Evolutionary conservation across 2,329 filamentous ascomycete genomes (phyloP).

Genomic region (Sporothrix luriei): DNA sequence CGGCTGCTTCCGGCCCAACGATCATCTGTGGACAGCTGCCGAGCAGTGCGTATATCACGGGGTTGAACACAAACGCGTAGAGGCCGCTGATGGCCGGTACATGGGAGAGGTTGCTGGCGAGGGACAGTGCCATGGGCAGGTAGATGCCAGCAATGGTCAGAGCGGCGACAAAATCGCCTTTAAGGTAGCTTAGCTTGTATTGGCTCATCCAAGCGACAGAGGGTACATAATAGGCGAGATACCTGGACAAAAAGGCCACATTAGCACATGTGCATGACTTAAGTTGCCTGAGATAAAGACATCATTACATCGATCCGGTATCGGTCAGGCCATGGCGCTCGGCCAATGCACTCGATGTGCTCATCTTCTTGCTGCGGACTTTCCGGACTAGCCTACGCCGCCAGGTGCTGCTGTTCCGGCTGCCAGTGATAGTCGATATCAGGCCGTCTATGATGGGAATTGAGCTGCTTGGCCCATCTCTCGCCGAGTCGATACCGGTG

Average conservation of each 20-base stretch:
- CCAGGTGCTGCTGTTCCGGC: slow-evolving; percentile 48
- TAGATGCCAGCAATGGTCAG: slow-evolving; percentile 99
- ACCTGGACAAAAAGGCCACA: slow-evolving; percentile 54
- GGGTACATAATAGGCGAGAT: slow-evolving; percentile 90
- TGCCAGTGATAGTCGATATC: slow-evolving; percentile 45
- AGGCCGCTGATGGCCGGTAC: slow-evolving; percentile 91
- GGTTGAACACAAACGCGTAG: slow-evolving; percentile 92
- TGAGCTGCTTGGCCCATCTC: slow-evolving; percentile 41
- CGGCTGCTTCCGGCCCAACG: slow-evolving; percentile 91
- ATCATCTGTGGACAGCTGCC: slow-evolving; percentile 93
- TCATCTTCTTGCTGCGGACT: slow-evolving; percentile 61
- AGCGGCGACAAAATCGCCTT: slow-evolving; percentile 84
- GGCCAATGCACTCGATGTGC: slow-evolving; percentile 71
- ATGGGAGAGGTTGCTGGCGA: slow-evolving; percentile 89
- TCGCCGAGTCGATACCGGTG: slow-evolving; percentile 43
- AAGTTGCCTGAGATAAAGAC: not conserved
- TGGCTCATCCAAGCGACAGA: slow-evolving; percentile 87
- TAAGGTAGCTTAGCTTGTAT: slow-evolving; percentile 79
- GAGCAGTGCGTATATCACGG: slow-evolving; percentile 84
- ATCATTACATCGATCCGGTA: slow-evolving; percentile 68
- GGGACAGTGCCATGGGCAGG: slow-evolving; percentile 92
- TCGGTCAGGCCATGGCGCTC: slow-evolving; percentile 73
- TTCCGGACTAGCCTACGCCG: slow-evolving; percentile 50
- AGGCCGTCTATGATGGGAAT: slow-evolving; percentile 47
- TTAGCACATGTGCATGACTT: not conserved